Percentiles rank a stretch among this genome's conserved stretches.
Conservation (phyloP, 148 eudicot genomes). For the Fallopia convolvulus region DNA sequence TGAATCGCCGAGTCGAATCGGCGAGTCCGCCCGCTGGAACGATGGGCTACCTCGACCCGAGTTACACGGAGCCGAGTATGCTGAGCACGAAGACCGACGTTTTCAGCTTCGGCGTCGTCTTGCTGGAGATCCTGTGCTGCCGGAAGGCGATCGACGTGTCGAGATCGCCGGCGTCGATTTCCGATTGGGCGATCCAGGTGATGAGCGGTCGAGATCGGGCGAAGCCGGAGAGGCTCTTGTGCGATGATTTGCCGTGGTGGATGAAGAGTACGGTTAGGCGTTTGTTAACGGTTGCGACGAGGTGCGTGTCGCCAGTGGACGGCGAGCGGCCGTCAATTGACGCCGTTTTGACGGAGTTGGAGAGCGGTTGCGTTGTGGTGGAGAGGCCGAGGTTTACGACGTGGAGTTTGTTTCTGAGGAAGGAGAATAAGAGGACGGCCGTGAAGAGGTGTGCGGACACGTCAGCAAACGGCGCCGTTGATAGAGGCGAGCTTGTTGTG, state of each 20-base stretch:
- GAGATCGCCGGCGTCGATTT: slow-evolving; percentile 35
- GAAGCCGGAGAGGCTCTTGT: slow-evolving; percentile 16
- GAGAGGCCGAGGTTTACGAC: slow-evolving; percentile 12
- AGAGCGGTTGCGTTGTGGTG: slow-evolving; percentile 18
- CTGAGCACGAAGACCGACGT: slow-evolving; percentile 58
- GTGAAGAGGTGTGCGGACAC: background rate
- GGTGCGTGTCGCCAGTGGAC: slow-evolving; percentile 34
- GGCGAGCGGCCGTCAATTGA: slow-evolving; percentile 44
- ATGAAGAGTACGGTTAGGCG: slow-evolving; percentile 22
- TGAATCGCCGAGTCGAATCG: slow-evolving; percentile 21
- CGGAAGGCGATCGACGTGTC: slow-evolving; percentile 54
- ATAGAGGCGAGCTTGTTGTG: background rate
- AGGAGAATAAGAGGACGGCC: background rate
- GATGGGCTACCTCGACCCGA: slow-evolving; percentile 71
- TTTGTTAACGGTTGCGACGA: slow-evolving; percentile 36
- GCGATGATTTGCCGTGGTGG: slow-evolving; percentile 28
- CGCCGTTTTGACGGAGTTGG: slow-evolving; percentile 36
- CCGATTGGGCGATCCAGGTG: slow-evolving; percentile 45
- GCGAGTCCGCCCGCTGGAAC: slow-evolving; percentile 61
- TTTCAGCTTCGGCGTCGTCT: slow-evolving; percentile 64
- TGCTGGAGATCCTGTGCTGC: slow-evolving; percentile 54
- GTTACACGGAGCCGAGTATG: slow-evolving; percentile 50
- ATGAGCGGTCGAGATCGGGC: slow-evolving; percentile 17
- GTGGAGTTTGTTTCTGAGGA: slow-evolving; percentile 24
- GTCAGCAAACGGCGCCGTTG: slow-evolving; percentile 1